Conservation (phyloP, 2,329 filamentous ascomycete species). For the Colletotrichum musicola region DNA sequence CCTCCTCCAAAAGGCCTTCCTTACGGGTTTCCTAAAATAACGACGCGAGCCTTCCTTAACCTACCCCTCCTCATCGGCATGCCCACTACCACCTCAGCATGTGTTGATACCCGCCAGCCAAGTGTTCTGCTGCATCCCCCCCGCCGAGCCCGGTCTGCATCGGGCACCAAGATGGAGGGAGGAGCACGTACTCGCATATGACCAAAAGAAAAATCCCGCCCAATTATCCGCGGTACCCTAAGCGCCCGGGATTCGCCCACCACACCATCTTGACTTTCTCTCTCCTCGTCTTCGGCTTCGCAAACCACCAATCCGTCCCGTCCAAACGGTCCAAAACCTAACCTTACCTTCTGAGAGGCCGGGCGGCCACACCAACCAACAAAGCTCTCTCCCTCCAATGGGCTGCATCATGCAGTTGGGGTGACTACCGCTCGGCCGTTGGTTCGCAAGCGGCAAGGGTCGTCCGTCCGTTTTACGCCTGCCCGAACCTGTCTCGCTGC, state of each 20-base stretch:
- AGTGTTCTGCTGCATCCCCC: not conserved
- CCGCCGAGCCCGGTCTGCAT: conserved; percentile 13
- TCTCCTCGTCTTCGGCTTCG: not conserved
- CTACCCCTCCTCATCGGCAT: conserved; percentile 8
- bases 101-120: conserved; percentile 23
- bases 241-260: conserved; percentile 10
- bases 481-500: not conserved
- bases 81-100: conserved; percentile 8
- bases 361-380: not conserved
- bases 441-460: not conserved
- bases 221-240: conserved; percentile 33
- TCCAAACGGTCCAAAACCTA: not conserved
- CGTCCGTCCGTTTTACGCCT: not conserved
- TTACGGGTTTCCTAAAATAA: conserved; percentile 12
- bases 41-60: not conserved
- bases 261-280: not conserved
- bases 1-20: not conserved
- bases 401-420: conserved; percentile 9
- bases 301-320: not conserved
- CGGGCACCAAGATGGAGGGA: conserved; percentile 23
- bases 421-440: conserved; percentile 2
- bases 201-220: not conserved
- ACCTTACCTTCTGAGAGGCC: not conserved
- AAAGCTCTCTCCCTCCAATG: not conserved
- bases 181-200: not conserved